phyloP scores from a whole-genome alignment of 2,329 filamentous ascomycete genomes.

The Aspergillus awamori region DNA sequence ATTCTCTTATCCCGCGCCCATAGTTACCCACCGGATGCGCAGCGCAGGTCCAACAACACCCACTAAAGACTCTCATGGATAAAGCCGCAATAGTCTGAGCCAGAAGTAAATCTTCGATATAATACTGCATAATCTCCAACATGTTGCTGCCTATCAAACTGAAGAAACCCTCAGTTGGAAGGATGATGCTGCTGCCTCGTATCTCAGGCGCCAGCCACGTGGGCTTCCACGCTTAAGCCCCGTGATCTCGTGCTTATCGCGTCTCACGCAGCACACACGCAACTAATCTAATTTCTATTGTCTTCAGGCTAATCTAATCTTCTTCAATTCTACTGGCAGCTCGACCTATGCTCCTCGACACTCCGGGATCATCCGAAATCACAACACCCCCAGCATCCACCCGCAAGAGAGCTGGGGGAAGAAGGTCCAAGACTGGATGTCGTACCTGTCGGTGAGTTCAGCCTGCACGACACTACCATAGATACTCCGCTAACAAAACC shows the following conservation, averaged over 20 bases:
- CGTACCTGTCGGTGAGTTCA: constrained; percentile 7
- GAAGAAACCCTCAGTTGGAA: background rate
- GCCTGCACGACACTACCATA: too few relatives aligned
- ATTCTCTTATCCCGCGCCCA: too few relatives aligned
- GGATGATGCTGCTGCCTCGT: background rate
- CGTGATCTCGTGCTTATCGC: background rate
- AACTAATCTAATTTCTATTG: too few relatives aligned
- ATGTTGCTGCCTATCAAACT: too few relatives aligned
- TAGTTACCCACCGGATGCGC: too few relatives aligned
- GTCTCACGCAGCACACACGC: background rate
- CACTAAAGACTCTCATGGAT: too few relatives aligned
- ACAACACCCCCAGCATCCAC: background rate
- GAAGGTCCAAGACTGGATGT: constrained; percentile 1
- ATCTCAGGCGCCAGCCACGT: background rate
- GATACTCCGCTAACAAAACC: background rate
- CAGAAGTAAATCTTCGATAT: too few relatives aligned
- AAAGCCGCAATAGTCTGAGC: too few relatives aligned
- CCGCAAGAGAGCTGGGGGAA: background rate
- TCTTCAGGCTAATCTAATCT: background rate
- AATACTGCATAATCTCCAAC: too few relatives aligned
- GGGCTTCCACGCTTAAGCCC: background rate
- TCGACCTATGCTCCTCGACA: background rate
- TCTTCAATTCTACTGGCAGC: background rate
- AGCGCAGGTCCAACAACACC: too few relatives aligned
- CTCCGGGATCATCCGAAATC: background rate